Evolutionary conservation across 139 green algal genomes (phyloP).

Genomic region (Yamagishiella unicocca): DNA sequence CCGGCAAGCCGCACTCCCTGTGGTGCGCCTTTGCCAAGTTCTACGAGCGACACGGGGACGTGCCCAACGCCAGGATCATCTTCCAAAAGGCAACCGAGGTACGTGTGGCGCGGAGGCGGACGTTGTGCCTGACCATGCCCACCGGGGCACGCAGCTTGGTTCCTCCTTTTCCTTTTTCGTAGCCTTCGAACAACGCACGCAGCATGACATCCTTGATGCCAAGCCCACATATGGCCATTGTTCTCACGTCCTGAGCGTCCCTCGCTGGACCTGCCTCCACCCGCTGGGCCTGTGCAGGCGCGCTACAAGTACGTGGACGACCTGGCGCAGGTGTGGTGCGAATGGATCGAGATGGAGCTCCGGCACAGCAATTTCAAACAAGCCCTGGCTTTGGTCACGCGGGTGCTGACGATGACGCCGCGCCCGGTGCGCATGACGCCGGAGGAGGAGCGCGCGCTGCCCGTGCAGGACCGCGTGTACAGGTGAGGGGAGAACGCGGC

Average conservation of each 20-base stretch:
- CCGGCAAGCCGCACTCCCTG: slow-evolving; percentile 87
- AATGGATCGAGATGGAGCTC: slow-evolving; percentile 98
- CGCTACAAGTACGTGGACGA: slow-evolving; percentile 94
- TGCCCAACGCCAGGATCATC: slow-evolving; percentile 92
- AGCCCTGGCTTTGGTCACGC: slow-evolving; percentile 86
- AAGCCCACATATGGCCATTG: too few relatives aligned
- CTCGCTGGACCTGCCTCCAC: background rate
- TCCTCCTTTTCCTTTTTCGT: background rate
- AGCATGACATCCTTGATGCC: background rate
- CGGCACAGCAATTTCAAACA: slow-evolving; percentile 90
- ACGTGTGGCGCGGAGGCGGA: background rate
- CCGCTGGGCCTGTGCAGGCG: slow-evolving; percentile 28
- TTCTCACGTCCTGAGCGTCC: background rate
- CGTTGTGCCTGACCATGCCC: background rate
- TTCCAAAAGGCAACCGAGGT: slow-evolving; percentile 93
- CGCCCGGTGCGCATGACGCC: slow-evolving; percentile 58
- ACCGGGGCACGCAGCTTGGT: background rate
- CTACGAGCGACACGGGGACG: slow-evolving; percentile 96
- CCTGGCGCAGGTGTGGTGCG: slow-evolving; percentile 94
- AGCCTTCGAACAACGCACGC: too few relatives aligned
- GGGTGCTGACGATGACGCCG: slow-evolving; percentile 72
- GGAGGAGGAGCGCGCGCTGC: slow-evolving; percentile 79
- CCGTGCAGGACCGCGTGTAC: slow-evolving; percentile 89
- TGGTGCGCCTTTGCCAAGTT: slow-evolving; percentile 97
- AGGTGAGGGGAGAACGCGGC: slow-evolving; percentile 30